Evolutionary conservation across 225 moss, liverwort and hornwort species (phyloP), one percentile per base, ranked within the genome.

Genomic region (Polytrichum commune): DNA sequence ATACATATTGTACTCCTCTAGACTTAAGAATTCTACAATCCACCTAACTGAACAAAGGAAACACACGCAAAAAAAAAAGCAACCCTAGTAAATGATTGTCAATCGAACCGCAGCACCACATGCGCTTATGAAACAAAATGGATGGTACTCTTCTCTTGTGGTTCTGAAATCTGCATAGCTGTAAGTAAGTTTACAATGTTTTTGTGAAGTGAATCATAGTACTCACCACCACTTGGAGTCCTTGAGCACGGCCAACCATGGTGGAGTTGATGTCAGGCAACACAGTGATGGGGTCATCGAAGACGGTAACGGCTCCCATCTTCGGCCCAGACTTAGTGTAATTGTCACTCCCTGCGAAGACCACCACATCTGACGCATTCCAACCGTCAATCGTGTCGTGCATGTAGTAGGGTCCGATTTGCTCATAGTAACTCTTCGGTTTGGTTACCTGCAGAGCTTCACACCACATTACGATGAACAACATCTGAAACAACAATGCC

Each of bases 191-290:
- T 58, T n/a, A 58, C n/a, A 58, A 58, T 6, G 9, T 58, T 24
- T 23, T 20, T 20, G 24, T 6, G 24, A 20, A 20, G 58, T 20
- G 22, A n/a, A 3, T 58, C 7, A n/a, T 58, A 24, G n/a, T 58
- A 58, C 58, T 58, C 58, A 58, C 58, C 58, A 58, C 58, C 20
- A 58, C 24, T 58, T 58, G 58, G 20, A 58, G 2, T 20, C 58
- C 58, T 58, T 58, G 58, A 58, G 58, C 58, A 58, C 58, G 58
- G 58, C n/a, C 58, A n/a, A 58, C 58, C n/a, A 24, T 7, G n/a
- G 58, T 58, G 24, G 58, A 58, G 58, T 58, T 58, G 6, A 6
- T 58, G 58, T 58, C 58, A 24, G 58, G 24, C 58, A 22, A 20
- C 58, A 58, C 58, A 6, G 58, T 58, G 24, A 58, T 22, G 24